Conservation (phyloP, 345 rosid genomes). For the Mercurialis annua region DNA sequence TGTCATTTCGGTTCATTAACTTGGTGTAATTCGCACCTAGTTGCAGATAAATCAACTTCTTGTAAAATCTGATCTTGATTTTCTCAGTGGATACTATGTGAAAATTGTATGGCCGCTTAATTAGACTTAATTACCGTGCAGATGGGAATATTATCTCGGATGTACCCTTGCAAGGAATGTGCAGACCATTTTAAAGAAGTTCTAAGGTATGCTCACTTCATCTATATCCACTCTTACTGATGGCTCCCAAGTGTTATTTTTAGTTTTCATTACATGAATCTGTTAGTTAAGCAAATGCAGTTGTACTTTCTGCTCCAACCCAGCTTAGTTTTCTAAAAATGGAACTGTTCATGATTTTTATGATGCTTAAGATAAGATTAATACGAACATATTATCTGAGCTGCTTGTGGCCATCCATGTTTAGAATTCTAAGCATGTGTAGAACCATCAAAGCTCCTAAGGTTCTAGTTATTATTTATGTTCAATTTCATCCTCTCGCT, state of each 20-base stretch:
- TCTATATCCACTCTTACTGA: not conserved
- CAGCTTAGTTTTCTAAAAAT: not conserved
- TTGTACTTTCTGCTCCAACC: not conserved
- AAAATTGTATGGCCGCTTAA: conserved; percentile 4
- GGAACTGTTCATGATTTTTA: not conserved
- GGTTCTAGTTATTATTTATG: conserved; percentile 2
- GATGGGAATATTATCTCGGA: conserved; percentile 88
- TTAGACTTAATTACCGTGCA: conserved; percentile 28
- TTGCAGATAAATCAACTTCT: not conserved
- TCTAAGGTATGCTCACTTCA: conserved; percentile 49
- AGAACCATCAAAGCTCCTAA: not conserved
- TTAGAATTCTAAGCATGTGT: too few species aligned
- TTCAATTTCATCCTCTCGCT: not conserved
- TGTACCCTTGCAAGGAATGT: conserved; percentile 95
- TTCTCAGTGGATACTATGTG: not conserved
- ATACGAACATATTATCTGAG: not conserved
- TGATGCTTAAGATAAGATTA: not conserved
- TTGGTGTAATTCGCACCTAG: not conserved
- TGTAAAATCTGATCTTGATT: not conserved
- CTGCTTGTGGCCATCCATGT: not conserved
- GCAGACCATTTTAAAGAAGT: conserved; percentile 95
- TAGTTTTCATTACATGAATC: not conserved
- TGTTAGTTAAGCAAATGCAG: not conserved
- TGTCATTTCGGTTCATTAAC: not conserved
- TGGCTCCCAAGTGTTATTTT: not conserved